A percentile compares a stretch with the other conserved stretches of the same genome.
phyloP scores from a whole-genome alignment of 352 stramenopile species.

The Phytopythium helicoides region DNA sequence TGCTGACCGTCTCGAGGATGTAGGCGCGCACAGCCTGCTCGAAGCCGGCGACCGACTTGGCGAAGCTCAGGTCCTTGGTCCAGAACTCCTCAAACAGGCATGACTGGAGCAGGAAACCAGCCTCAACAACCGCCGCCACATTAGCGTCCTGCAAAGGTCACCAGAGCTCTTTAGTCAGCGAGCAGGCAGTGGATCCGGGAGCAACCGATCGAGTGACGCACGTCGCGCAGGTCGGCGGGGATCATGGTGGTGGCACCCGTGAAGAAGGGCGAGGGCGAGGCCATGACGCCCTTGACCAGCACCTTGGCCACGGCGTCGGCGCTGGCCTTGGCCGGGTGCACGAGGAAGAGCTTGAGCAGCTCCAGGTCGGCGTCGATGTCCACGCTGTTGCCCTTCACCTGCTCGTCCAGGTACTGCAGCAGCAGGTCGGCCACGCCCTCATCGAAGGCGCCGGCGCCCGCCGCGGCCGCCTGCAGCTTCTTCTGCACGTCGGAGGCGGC shows the following conservation, averaged over 20 bases:
- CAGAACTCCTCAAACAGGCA: constrained; percentile 83
- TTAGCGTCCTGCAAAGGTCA: constrained; percentile 39
- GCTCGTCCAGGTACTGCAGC: constrained; percentile 73
- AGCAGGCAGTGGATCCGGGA: neutral
- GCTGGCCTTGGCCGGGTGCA: constrained; percentile 62
- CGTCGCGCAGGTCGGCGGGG: constrained; percentile 64
- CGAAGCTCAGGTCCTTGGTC: constrained; percentile 59
- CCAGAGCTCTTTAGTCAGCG: constrained; percentile 3
- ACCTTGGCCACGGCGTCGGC: constrained; percentile 61
- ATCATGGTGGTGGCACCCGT: constrained; percentile 68
- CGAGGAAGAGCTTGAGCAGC: constrained; percentile 81
- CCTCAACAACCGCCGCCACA: constrained; percentile 49
- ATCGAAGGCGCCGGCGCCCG: constrained; percentile 50
- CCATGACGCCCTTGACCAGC: constrained; percentile 68
- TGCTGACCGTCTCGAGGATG: constrained; percentile 66
- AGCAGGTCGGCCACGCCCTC: constrained; percentile 42
- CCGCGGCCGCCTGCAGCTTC: constrained; percentile 45
- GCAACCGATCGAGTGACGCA: constrained; percentile 14
- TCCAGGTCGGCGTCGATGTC: constrained; percentile 78
- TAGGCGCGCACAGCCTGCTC: constrained; percentile 71
- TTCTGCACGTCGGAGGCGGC: constrained; percentile 49
- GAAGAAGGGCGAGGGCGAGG: constrained; percentile 75
- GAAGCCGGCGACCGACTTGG: constrained; percentile 63
- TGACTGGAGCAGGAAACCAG: constrained; percentile 74
- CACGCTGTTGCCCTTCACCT: constrained; percentile 54